phyloP scores from a whole-genome alignment of 805 yeast genomes.

The Zygotorulaspora chibaensis region DNA sequence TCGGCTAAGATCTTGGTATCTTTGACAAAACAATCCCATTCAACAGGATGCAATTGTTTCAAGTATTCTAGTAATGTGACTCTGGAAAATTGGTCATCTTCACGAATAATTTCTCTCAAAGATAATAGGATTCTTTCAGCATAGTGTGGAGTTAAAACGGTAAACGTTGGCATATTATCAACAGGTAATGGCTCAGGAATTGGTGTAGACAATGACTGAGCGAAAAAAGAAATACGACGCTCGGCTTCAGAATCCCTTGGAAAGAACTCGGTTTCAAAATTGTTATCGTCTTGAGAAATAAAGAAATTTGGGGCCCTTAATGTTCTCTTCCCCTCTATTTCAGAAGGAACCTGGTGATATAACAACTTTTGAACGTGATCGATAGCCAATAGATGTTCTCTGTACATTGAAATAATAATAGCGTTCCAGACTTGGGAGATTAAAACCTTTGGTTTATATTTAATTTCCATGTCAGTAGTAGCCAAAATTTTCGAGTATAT shows the following conservation, averaged over 20 bases:
- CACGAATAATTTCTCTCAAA: constrained; percentile 93
- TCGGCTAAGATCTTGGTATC: constrained; percentile 94
- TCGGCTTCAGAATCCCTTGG: constrained; percentile 97
- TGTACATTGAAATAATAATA: constrained; percentile 97
- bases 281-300: constrained; percentile 93
- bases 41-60: constrained; percentile 92
- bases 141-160: constrained; percentile 94
- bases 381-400: constrained; percentile 96
- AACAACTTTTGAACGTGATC: constrained; percentile 97
- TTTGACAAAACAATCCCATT: constrained; percentile 96
- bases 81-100: constrained; percentile 94
- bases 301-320: constrained; percentile 98
- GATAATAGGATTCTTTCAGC: constrained; percentile 90
- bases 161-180: constrained; percentile 99
- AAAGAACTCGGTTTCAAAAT: constrained; percentile 94
- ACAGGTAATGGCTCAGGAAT: constrained; percentile 98
- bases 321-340: constrained; percentile 96
- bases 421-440: constrained; percentile 99
- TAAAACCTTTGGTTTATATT: constrained; percentile 96
- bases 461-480: constrained; percentile 98
- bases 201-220: constrained; percentile 97
- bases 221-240: constrained; percentile 98
- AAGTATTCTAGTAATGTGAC: constrained; percentile 90
- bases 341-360: constrained; percentile 98
- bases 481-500: constrained; percentile 96